Evolutionary conservation across 306 rosid genomes (phyloP), one percentile per base, ranked within the genome.

Genomic region (Arachis stenosperma): DNA sequence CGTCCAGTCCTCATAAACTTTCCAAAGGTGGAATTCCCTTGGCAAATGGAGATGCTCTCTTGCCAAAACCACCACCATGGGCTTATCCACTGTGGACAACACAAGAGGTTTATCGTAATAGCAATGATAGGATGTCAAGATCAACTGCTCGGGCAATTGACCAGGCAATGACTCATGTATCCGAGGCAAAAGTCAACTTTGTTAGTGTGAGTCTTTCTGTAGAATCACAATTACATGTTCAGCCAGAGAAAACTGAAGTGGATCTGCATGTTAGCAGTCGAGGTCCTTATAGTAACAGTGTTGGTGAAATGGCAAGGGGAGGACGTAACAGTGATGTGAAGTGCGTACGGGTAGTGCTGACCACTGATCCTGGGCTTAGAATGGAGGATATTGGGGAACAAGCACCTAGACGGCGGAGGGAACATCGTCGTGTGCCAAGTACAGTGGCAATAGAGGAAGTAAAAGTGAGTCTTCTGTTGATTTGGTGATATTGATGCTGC

Each of bases 361-460:
- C 88, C 57, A 90, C 87, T 60, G 96, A 89, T 81, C 90, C 88
- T 54, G 87, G 92, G 74, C 76, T 85, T 67, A 90, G 89, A 82
- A 84, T 93, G 98, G 97, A 87, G 56, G 98, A 93, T 73, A 90
- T 90, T 73, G 89, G 81, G 76, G 89, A 83, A 69, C 96, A 69
- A 60, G 83, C 84, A 68, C 92, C 90, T 27, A 79, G 79, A 11
- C 83, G 92, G 67, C 86, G 93, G 77, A 90, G 82, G 93, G 98
- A 93, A 87, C 98, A 93, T 78, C 97, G 96, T 8, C 91, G 98
- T 59, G 92, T 93, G 81, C 98, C 98, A 71, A 93, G 98, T 82
- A 93, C 86, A 64, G 87, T 93, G 75, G 97, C 97, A 50, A 87
- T 90, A 36, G 98, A 90, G 79, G 98, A 91, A 89, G 97, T 90